Evolutionary conservation across 2,329 filamentous ascomycete species (phyloP).

Genomic region (Fusarium tanahbumbuense): DNA sequence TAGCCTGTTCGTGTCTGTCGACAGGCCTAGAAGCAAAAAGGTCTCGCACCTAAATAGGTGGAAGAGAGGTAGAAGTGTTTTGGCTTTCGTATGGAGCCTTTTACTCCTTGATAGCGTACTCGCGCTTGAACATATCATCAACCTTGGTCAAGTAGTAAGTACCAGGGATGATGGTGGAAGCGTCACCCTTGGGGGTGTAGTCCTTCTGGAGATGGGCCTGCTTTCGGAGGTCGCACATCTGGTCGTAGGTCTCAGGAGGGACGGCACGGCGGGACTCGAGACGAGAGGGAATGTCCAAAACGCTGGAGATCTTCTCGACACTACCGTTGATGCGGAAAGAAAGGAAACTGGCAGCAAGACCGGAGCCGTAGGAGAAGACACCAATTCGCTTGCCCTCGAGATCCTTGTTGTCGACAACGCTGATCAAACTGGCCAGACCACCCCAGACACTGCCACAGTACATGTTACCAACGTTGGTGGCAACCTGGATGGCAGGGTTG

Average conservation of each 20-base stretch:
- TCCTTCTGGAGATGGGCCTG: constrained; percentile 85
- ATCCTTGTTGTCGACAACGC: constrained; percentile 69
- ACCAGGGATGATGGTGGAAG: constrained; percentile 72
- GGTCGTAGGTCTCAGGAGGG: constrained; percentile 77
- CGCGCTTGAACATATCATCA: constrained; percentile 87
- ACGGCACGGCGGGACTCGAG: constrained; percentile 74
- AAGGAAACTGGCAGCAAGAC: constrained; percentile 77
- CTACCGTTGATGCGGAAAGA: constrained; percentile 79
- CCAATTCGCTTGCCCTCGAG: constrained; percentile 79
- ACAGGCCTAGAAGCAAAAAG: constrained; percentile 29
- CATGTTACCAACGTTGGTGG: constrained; percentile 80
- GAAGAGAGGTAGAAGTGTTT: constrained; percentile 33
- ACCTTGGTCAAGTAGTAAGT: constrained; percentile 85
- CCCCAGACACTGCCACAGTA: constrained; percentile 80
- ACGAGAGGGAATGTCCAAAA: constrained; percentile 75
- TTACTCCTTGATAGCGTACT: constrained; percentile 80
- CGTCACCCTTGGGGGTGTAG: constrained; percentile 76
- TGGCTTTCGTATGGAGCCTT: constrained; percentile 7
- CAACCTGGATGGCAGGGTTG: constrained; percentile 76
- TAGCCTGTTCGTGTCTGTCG: constrained; percentile 16
- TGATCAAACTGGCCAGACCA: constrained; percentile 77
- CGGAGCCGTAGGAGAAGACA: constrained; percentile 84
- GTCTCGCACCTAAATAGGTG: constrained; percentile 22
- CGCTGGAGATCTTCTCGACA: constrained; percentile 74
- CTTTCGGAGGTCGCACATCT: constrained; percentile 84